A percentile compares a stretch with the other conserved stretches of the same genome.
These are phyloP conservation scores for Paramecium sexaurelia DNA, from an alignment of 73 alveolate species.

Conservation along the genomic window DNA sequence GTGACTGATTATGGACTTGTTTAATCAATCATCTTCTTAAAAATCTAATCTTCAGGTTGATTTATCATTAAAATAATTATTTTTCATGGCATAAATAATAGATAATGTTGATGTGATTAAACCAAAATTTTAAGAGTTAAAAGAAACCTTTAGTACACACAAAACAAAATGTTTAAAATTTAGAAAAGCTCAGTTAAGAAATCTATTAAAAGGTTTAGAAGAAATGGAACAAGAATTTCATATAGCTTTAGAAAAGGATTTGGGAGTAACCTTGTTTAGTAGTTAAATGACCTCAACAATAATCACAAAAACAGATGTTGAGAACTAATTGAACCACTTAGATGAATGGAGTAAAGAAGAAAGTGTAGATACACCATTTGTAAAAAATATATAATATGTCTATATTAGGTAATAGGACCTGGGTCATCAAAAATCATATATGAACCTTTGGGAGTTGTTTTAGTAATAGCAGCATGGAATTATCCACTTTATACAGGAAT, in stretches of 20 bases:
- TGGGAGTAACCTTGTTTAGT: background rate
- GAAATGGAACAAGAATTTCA: slow-evolving; percentile 51
- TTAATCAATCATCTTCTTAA: background rate
- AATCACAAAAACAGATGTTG: slow-evolving; percentile 32
- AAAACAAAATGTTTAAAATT: slow-evolving; percentile 40
- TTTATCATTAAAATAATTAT: background rate
- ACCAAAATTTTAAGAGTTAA: background rate
- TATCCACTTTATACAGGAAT: slow-evolving; percentile 82
- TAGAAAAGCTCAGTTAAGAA: background rate
- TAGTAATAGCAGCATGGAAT: slow-evolving; percentile 90
- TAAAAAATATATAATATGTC: background rate
- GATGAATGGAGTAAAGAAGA: slow-evolving; percentile 64
- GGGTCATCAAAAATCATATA: slow-evolving; percentile 60
- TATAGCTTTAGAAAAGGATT: slow-evolving; percentile 35
- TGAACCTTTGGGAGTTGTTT: slow-evolving; percentile 88
- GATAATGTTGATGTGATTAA: slow-evolving; percentile 34
- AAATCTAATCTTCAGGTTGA: background rate
- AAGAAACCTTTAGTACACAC: slow-evolving; percentile 5
- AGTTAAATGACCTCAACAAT: slow-evolving; percentile 2
- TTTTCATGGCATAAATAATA: background rate
- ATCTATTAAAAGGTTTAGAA: slow-evolving; percentile 7
- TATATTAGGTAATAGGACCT: slow-evolving; percentile 56
- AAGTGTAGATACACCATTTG: slow-evolving; percentile 65
- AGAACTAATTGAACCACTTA: background rate
- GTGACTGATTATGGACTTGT: background rate